Evolutionary conservation across 805 yeast genomes (phyloP), one percentile per base, ranked within the genome.

Genomic region (Starmerella lactis-condensi): DNA sequence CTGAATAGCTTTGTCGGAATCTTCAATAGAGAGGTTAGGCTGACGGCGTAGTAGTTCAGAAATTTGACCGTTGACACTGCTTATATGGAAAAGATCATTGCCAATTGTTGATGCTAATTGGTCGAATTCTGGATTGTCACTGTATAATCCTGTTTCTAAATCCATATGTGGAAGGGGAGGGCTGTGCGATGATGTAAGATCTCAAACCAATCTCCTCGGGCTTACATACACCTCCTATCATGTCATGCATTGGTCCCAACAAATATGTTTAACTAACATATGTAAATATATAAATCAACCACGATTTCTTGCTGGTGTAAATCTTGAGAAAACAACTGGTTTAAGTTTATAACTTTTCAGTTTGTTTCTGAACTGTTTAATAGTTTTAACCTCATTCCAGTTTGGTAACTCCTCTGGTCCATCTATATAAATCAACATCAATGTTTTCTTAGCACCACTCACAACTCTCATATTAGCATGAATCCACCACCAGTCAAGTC

Each of bases 241-340:
- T n/a, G n/a, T n/a, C n/a, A n/a, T n/a, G n/a, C n/a, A n/a, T n/a
- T n/a, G n/a, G n/a, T n/a, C n/a, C n/a, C n/a, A n/a, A n/a, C n/a
- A n/a, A n/a, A n/a, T n/a, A n/a, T n/a, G n/a, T n/a, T n/a, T n/a
- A n/a, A n/a, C n/a, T n/a, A n/a, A n/a, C n/a, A n/a, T n/a, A n/a
- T n/a, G n/a, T n/a, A n/a, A n/a, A n/a, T n/a, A n/a, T n/a, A n/a
- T n/a, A n/a, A n/a, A n/a, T 22, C 36, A 83, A 47, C 79, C 93
- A 44, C 95, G 62, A 38, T 79, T 78, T 43, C 75, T 64, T 36
- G 75, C 71, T 5, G 95, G 85, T 0, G 76, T 64, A 93, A 94
- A 85, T 41, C 96, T 64, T 44, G 67, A 66, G 49, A 75, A 71
- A 3, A 73, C 54, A 2, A 79, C 57, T 44, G 82, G 93, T 20